phyloP scores from a whole-genome alignment of 2,329 filamentous ascomycete genomes.

The Trichoderma koningii region DNA sequence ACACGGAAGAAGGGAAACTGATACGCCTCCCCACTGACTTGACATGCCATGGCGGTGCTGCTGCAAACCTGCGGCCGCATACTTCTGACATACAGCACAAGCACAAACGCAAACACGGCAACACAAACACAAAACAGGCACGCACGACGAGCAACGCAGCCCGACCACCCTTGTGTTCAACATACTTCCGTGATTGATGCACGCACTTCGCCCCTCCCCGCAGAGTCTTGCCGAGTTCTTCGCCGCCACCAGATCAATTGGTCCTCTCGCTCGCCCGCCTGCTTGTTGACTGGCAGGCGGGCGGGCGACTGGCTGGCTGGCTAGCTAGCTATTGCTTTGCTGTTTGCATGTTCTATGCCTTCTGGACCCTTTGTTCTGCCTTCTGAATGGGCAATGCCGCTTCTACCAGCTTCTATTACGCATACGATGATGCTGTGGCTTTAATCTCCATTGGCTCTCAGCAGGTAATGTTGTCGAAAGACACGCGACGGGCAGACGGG shows the following conservation, averaged over 20 bases:
- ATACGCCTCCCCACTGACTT: neutral
- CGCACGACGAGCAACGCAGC: neutral
- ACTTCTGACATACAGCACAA: too few relatives aligned
- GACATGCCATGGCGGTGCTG: neutral
- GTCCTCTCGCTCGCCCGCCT: too few relatives aligned
- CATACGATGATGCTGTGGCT: too few relatives aligned
- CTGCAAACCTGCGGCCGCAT: constrained; percentile 12
- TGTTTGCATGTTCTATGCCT: neutral
- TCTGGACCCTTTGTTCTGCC: neutral
- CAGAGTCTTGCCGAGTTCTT: constrained; percentile 16
- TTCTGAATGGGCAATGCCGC: neutral
- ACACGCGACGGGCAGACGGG: too few relatives aligned
- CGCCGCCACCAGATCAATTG: neutral
- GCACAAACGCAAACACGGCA: neutral
- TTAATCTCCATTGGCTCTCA: too few relatives aligned
- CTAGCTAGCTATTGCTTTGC: neutral
- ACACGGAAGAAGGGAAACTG: neutral
- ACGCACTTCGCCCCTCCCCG: constrained; percentile 21
- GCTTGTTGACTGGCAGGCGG: too few relatives aligned
- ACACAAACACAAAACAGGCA: neutral
- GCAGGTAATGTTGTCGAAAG: too few relatives aligned
- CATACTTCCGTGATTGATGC: neutral
- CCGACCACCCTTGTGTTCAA: neutral
- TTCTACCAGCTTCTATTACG: too few relatives aligned
- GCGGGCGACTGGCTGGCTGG: neutral